Base-by-base conservation (phyloP, 768 basidiomycete species). In the Trametes villosa region DNA sequence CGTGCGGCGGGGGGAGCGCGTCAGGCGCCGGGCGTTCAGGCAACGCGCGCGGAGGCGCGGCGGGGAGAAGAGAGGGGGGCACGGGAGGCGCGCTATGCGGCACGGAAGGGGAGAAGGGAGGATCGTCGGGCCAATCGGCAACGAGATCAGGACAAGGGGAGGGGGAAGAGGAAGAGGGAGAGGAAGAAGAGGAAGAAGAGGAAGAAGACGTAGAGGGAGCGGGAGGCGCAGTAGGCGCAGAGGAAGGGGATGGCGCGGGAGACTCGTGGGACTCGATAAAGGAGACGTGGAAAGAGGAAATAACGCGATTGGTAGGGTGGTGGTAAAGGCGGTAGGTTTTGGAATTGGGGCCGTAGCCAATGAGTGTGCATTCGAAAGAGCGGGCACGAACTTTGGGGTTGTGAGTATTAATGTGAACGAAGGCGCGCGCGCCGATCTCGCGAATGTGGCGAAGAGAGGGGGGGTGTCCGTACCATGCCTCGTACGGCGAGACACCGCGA, bases 301-400 rank as follows among this genome's bases (percentile, higher is more conserved):
- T 20, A 18, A 66, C 38, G 9, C 56, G 47, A 29, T 50, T 30
- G 17, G 56, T 52, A 1, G 26, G 20, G 17, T 31, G 44, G 30
- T 74, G 60, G 42, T 63, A 70, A 27, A 64, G 69, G 0, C 67
- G 54, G 47, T 71, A 72, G 5, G 64, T 59, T 45, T 72, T 71
- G 2, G 72, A 69, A 20, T 67, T 41, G 9, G 55, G 24, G 3
- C 33, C 41, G 41, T 71, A 73, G 13, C 72, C 69, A n/a, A 72
- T 64, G 4, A 73, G 61, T 1, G 68, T 49, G 27, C 67, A 67
- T 42, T 68, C 67, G 8, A 63, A 17, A 0, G 70, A 67, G 1
- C 65, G 49, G 0, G 42, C 54, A 22, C 60, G 38, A 3, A 70
- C 50, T 36, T 73, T 72, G 0, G 65, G 65, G 31, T 68, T 67